Percentiles rank a stretch among this genome's conserved stretches.
Conservation (phyloP, 352 stramenopile species). For the Phytophthora kernoviae region DNA sequence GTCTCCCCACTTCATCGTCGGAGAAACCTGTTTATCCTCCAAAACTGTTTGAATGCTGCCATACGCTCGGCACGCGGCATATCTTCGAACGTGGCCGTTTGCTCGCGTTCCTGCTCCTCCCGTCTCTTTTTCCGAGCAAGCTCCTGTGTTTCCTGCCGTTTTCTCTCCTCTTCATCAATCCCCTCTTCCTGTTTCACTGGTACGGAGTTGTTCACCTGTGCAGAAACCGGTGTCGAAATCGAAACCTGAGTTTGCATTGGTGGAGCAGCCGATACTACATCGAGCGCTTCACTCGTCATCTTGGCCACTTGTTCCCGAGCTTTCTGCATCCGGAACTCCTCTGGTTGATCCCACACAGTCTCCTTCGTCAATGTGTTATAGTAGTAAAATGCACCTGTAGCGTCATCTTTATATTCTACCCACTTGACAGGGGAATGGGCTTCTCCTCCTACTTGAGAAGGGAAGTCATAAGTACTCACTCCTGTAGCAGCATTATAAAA, state of each 20-base stretch:
- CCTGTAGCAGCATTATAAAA: conserved; percentile 66
- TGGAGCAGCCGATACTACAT: conserved; percentile 12
- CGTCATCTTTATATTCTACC: conserved; percentile 82
- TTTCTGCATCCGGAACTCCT: conserved; percentile 79
- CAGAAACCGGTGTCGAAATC: conserved; percentile 4
- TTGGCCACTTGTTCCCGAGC: conserved; percentile 71
- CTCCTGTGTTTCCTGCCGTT: conserved; percentile 25
- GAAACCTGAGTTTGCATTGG: conserved; percentile 5
- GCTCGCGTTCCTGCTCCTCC: conserved; percentile 46
- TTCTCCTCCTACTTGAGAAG: conserved; percentile 10
- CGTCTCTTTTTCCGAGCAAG: conserved; percentile 43
- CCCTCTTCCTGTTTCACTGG: conserved; percentile 32
- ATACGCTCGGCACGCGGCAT: conserved; percentile 63
- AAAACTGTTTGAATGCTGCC: conserved; percentile 75
- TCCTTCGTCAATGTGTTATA: conserved; percentile 77
- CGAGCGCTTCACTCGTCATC: conserved; percentile 48
- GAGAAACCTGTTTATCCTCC: conserved; percentile 66
- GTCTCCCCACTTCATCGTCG: conserved; percentile 79
- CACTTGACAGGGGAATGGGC: conserved; percentile 34
- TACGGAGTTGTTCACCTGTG: conserved; percentile 5
- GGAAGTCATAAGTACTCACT: conserved; percentile 67
- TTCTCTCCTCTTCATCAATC: conserved; percentile 36
- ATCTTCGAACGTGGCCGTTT: conserved; percentile 45
- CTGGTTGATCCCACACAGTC: conserved; percentile 83
- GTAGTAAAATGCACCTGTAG: conserved; percentile 76